phyloP scores from a whole-genome alignment of 148 eudicot genomes.

The Spergularia bocconei region DNA sequence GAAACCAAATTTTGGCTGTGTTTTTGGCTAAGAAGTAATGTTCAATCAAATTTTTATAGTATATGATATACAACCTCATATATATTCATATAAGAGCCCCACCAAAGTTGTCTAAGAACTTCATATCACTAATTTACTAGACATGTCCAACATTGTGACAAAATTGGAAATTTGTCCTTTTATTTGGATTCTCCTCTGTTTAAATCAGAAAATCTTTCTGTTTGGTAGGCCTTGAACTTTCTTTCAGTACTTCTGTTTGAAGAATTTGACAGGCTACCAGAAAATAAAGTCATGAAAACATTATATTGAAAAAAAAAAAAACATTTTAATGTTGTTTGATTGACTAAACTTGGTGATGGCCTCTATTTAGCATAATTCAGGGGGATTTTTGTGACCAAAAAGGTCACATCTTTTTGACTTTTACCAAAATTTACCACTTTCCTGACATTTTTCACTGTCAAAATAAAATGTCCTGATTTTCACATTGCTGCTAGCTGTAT shows the following conservation, averaged over 20 bases:
- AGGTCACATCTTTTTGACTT: constrained; percentile 11
- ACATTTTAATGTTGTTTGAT: constrained; percentile 2
- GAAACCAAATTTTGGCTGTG: background rate
- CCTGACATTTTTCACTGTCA: constrained; percentile 2
- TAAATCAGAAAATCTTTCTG: background rate
- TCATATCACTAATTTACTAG: background rate
- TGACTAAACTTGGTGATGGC: constrained; percentile 1
- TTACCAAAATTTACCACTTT: background rate
- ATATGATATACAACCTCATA: background rate
- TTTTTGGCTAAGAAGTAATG: constrained; percentile 2
- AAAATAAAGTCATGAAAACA: background rate
- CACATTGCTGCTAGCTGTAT: constrained; percentile 5
- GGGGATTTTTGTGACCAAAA: constrained; percentile 11
- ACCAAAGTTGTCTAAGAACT: constrained; percentile 14
- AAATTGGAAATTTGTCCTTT: background rate
- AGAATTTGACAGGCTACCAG: background rate
- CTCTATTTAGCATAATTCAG: constrained; percentile 21
- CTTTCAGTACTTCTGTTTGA: too few species aligned
- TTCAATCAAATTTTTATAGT: background rate
- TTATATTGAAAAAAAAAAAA: too few species aligned
- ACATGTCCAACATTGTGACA: constrained; percentile 10
- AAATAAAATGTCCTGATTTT: constrained; percentile 4
- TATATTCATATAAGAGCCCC: constrained; percentile 14
- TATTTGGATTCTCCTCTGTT: background rate
- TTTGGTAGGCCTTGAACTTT: background rate